Base-by-base conservation (phyloP, 1,139 yeast species). In the Geotrichum citri-aurantii region DNA sequence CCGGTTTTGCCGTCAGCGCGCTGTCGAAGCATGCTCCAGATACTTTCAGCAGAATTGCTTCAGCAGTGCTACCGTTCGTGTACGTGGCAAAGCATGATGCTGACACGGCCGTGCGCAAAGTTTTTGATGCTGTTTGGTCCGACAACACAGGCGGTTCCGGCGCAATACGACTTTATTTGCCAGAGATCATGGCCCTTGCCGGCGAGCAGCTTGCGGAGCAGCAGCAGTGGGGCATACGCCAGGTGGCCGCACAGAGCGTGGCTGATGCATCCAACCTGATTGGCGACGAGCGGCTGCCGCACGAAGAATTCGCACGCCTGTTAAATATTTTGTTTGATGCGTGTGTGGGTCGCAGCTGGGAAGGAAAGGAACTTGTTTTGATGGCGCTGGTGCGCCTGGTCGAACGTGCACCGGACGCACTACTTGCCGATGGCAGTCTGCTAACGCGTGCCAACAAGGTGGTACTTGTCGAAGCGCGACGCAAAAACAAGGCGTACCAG, bases 271-370 rank as follows among this genome's bases (percentile, higher is more conserved):
- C 89, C 55, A 75, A 79, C 57, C 69, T 71, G 26, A 61, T 65
- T 27, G 64, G 61, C 19, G 59, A 53, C 33, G 29, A 31, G 44
- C 21, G 52, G n/a, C 23, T 52, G 10, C 58, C 59, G 10, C 52
- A 59, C 5, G 57, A 55, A 11, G 60, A 60, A 24, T 50, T 66
- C 8, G 64, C 63, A 1, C 75, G 76, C 21, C 70, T 91, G 26
- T 79, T 88, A 59, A 73, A 75, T 0, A 76, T 85, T 5, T 75
- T 91, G 56, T 68, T 88, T 24, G 81, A 79, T 50, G 83, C 96
- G 0, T 79, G 86, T 61, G 77, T 79, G 58, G 97, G 97, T 0
- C 82, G 93, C 62, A 81, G 95, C 10, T 93, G 97, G 95, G 80
- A 80, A 21, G 98, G 98, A 8, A 93, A 93, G 68, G 97, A 90